A percentile compares a stretch with the other conserved stretches of the same genome.
phyloP scores from a whole-genome alignment of 306 rosid species.

The Prunus padus region DNA sequence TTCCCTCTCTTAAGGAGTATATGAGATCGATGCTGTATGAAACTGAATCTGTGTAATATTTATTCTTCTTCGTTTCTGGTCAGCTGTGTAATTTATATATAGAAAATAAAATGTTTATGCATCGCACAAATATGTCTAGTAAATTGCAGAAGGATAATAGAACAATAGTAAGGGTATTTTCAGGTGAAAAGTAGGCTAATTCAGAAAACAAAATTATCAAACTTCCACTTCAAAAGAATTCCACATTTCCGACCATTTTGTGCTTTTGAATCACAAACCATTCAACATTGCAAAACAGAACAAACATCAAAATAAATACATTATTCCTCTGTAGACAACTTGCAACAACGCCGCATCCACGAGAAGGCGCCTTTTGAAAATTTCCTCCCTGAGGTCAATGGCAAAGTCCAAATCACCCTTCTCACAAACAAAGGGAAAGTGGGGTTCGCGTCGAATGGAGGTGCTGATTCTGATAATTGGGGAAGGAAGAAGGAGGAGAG shows the following conservation, averaged over 20 bases:
- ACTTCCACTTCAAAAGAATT: not conserved
- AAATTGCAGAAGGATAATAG: not conserved
- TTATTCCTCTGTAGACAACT: constrained; percentile 37
- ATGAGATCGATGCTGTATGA: constrained; percentile 31
- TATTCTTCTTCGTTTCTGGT: not conserved
- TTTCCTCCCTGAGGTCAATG: constrained; percentile 41
- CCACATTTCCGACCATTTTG: too few relatives aligned
- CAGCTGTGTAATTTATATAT: too few relatives aligned
- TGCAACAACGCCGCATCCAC: constrained; percentile 48
- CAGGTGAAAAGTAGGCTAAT: not conserved
- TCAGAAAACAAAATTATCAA: not conserved
- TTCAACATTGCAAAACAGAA: not conserved
- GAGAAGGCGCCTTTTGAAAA: constrained; percentile 36
- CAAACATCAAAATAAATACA: not conserved
- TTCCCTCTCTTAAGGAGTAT: constrained; percentile 35
- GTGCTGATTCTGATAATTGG: too few relatives aligned
- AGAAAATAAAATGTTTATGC: too few relatives aligned
- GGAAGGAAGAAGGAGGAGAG: too few relatives aligned
- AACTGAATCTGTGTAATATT: not conserved
- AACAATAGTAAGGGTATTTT: too few relatives aligned
- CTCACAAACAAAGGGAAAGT: constrained; percentile 42
- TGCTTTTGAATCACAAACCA: not conserved
- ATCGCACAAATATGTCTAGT: not conserved
- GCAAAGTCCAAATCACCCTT: constrained; percentile 60
- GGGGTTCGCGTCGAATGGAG: too few relatives aligned